Evolutionary conservation across 768 basidiomycete species (phyloP), one percentile per base, ranked within the genome.

Genomic region (Trametes cubensis): DNA sequence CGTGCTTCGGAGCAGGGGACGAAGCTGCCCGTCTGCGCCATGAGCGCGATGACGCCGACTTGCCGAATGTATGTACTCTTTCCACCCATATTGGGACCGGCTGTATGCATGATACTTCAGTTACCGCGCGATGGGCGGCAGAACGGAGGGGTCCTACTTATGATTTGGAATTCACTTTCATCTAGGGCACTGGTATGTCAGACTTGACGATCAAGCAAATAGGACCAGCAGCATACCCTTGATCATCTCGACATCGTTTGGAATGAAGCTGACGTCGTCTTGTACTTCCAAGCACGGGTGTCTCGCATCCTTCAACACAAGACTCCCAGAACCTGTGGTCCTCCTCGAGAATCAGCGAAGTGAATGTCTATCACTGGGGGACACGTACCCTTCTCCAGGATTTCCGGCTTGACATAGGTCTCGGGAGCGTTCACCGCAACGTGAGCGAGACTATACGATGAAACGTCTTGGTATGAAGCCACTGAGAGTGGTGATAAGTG

Each of bases 61-160:
- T 95, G 92, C 48, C 94, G 90, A 68, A 98, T 96, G 69, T 95
- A 98, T 0, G 96, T 98, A 50, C 92, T 94, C 76, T 99, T 99
- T 62, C 97, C 97, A 55, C 97, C 97, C 92, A 98, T 98, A 75
- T 99, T 99, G 0, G 97, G 97, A 6, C 97, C 97, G 21, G 96
- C 91, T 92, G 44, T 5, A 23, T 39, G 40, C 38, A 51, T 46
- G n/a, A 18, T 18, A 47, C 13, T 3, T 17, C 44, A 45, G 42
- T 41, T 30, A 18, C 18, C 41, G 17, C 7, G 17, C n/a, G 26
- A 42, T 4, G 39, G 4, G 23, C 18, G 8, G 7, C 34, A 34
- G 34, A 11, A 34, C 11, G 10, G 6, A 10, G 5, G 20, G 6
- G 3, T 65, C 86, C 62, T 68, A 91, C 90, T 98, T 67, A 98